Evolutionary conservation across 176 grass and related monocot genomes (phyloP).

Genomic region (Poa annua): DNA sequence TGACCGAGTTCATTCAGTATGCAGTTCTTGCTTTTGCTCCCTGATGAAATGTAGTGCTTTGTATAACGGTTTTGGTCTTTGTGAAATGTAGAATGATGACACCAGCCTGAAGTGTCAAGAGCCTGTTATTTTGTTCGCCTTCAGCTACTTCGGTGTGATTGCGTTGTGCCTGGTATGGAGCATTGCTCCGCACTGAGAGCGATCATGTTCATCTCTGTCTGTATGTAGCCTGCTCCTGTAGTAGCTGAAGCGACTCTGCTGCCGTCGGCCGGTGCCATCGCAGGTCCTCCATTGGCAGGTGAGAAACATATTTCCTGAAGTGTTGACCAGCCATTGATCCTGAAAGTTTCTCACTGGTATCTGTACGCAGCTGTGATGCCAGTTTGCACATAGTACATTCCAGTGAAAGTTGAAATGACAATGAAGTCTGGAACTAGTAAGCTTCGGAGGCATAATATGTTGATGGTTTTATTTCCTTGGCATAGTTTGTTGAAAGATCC

Average conservation of each 20-base stretch:
- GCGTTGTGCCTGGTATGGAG: not conserved
- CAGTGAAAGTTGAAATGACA: not conserved
- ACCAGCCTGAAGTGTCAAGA: not conserved
- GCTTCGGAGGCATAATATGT: not conserved
- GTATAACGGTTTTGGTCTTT: not conserved
- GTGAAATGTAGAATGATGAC: not conserved
- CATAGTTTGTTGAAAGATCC: not conserved
- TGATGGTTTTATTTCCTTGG: not conserved
- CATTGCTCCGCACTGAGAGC: not conserved
- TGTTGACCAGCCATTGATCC: not conserved
- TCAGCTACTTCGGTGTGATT: not conserved
- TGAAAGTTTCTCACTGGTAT: not conserved
- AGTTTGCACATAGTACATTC: not conserved
- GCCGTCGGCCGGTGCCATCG: not conserved
- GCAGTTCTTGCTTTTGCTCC: constrained; percentile 16
- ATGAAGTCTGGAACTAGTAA: not conserved
- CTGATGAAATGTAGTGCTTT: not conserved
- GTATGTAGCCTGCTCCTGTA: not conserved
- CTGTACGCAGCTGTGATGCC: not conserved
- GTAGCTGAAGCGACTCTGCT: not conserved
- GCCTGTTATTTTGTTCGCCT: not conserved
- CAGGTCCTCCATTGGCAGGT: not conserved
- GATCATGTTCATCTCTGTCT: not conserved
- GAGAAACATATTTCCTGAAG: not conserved
- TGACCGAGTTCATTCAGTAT: not conserved